Base-by-base conservation (phyloP, 192 early-diverging fungal species). In the Radiomyces spectabilis region DNA sequence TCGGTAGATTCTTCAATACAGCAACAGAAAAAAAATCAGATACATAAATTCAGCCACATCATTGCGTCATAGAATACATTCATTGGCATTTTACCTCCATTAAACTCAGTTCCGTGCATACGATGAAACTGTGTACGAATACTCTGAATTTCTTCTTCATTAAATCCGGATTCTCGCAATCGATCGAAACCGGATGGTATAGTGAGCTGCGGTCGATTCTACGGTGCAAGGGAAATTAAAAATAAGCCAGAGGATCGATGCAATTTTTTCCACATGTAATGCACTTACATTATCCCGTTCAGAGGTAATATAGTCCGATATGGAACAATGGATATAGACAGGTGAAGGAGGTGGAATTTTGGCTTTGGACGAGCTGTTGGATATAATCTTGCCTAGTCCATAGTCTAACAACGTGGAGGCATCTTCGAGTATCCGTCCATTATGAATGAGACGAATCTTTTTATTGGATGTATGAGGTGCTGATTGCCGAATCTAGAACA, bases 101-200 rank as follows among this genome's bases (percentile, higher is more conserved):
- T 40, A 29, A 54, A 60, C 6, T 47, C 43, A 18, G 63, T 76
- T 10, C 69, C 69, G 8, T 71, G 71, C 27, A 68, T 54, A 18
- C 59, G 60, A 62, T 81, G 79, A 32, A 81, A 81, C 42, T 78
- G 71, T 30, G 59, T 47, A 1, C 79, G 71, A 25, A 81, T 69
- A 26, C 57, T 74, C 32, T 61, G 63, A 38, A 81, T 76, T 34
- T 81, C 79, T 39, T 78, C 74, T 15, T 75, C 71, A 25, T 71
- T 75, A 41, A 76, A 81, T n/a, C 79, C 79, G 22, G 73, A 72
- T 30, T 75, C 74, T 34, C 70, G 55, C 24, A 81, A 41, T 19
- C 74, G 68, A 55, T 81, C 74, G 37, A 81, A 78, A 1, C 79
- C 79, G 41, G 61, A 19, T 19, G 54, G 66, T 5, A 69, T 64